These are phyloP conservation scores for Rhodotorula sphaerocarpa DNA, from an alignment of 768 basidiomycete genomes.

Conservation along the genomic window DNA sequence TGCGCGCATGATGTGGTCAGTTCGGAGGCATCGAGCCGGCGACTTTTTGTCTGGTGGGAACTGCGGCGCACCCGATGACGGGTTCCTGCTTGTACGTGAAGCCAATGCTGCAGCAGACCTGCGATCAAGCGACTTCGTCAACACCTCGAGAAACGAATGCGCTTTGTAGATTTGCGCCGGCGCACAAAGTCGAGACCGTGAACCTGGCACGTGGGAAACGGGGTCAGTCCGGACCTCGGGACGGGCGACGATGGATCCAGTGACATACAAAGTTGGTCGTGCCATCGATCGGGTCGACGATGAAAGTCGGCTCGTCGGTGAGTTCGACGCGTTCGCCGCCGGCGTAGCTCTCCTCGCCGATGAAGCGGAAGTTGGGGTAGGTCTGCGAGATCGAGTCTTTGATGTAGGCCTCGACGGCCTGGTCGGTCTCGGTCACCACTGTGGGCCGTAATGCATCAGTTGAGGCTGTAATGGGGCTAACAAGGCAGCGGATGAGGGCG, in stretches of 20 bases:
- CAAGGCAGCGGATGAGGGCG: too few relatives aligned
- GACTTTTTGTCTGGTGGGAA: conserved; percentile 1
- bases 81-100: conserved; percentile 73
- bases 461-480: too few relatives aligned
- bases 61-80: conserved; percentile 53
- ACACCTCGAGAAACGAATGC: too few relatives aligned
- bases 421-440: conserved; percentile 89
- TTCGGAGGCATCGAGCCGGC: too few relatives aligned
- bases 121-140: conserved; percentile 40
- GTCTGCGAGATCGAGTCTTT: conserved; percentile 55
- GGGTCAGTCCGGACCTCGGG: background rate
- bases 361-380: conserved; percentile 49
- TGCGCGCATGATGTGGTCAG: background rate
- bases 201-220: background rate
- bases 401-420: conserved; percentile 78
- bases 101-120: conserved; percentile 82
- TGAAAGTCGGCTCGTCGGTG: conserved; percentile 78
- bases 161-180: too few relatives aligned
- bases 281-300: conserved; percentile 84
- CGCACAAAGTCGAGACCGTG: conserved; percentile 28
- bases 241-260: too few relatives aligned
- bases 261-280: conserved; percentile 66
- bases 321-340: conserved; percentile 54
- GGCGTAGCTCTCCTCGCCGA: conserved; percentile 89
- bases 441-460: too few relatives aligned